Percentiles rank a stretch among this genome's conserved stretches.
Conservation (phyloP, 129 eudicot species). For the Kitagawia praeruptora region DNA sequence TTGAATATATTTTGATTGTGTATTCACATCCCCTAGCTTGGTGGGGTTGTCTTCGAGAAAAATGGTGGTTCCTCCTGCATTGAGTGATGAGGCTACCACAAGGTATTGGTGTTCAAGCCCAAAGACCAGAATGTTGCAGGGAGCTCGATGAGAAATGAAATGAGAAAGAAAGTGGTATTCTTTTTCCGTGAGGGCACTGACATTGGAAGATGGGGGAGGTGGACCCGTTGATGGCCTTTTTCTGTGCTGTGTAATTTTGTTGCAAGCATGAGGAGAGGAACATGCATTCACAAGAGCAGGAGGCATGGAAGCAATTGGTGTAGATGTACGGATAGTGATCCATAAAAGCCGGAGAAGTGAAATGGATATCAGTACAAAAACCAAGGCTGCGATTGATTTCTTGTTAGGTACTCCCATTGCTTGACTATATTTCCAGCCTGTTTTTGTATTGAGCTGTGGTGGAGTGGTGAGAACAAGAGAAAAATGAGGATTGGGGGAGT, state of each 20-base stretch:
- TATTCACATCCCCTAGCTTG: conserved; percentile 16
- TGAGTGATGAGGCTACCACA: conserved; percentile 28
- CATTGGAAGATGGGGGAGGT: background rate
- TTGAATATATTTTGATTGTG: conserved; percentile 17
- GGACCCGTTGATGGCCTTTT: conserved; percentile 11
- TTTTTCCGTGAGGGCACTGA: conserved; percentile 28
- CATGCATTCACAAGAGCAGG: conserved; percentile 10
- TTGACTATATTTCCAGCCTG: conserved; percentile 10
- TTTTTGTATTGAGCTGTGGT: conserved; percentile 9
- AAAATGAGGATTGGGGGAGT: conserved; percentile 17
- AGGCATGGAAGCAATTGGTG: conserved; percentile 20
- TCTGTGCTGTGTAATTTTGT: background rate
- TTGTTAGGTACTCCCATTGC: conserved; percentile 33
- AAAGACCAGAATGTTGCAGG: conserved; percentile 76
- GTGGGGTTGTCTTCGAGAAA: conserved; percentile 49
- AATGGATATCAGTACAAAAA: conserved; percentile 30
- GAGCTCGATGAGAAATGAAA: conserved; percentile 39
- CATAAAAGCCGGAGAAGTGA: conserved; percentile 55
- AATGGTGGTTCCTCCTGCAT: conserved; percentile 50
- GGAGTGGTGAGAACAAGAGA: conserved; percentile 19
- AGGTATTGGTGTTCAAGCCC: conserved; percentile 54
- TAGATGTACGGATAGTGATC: conserved; percentile 28
- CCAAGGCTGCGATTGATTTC: conserved; percentile 50
- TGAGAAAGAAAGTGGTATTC: conserved; percentile 42
- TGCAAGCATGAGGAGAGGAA: background rate